Percentiles rank a stretch among this genome's conserved stretches.
These are phyloP conservation scores for Peniophora sp. DNA, from an alignment of 1,284 basidiomycete species.

Conservation along the genomic window DNA sequence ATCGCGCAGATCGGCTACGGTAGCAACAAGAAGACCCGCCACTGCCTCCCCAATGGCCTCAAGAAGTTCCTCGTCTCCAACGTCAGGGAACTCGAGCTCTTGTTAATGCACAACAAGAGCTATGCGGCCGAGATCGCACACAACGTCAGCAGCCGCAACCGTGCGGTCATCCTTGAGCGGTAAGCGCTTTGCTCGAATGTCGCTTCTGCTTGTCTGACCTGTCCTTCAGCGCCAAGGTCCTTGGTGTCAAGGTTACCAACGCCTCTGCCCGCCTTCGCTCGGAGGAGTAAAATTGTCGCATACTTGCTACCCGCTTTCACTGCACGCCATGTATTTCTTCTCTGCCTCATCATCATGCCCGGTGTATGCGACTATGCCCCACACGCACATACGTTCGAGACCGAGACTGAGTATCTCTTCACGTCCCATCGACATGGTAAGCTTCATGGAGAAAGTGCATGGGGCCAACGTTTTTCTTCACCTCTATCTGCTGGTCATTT, in stretches of 20 bases:
- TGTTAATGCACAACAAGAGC: conserved; percentile 97
- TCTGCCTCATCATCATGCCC: background rate
- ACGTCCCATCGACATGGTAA: too few species aligned
- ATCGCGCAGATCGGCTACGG: conserved; percentile 68
- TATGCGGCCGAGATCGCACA: conserved; percentile 97
- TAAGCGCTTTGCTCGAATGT: conserved; percentile 25
- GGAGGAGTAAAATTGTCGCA: conserved; percentile 71
- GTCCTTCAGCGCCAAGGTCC: conserved; percentile 63
- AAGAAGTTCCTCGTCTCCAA: conserved; percentile 95
- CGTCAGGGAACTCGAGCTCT: conserved; percentile 84
- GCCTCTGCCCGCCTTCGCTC: conserved; percentile 90
- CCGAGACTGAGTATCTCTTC: too few species aligned
- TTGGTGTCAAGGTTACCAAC: conserved; percentile 95
- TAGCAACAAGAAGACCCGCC: conserved; percentile 89
- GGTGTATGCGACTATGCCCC: background rate
- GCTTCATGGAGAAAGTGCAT: too few species aligned
- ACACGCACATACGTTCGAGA: too few species aligned
- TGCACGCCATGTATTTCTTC: conserved; percentile 7
- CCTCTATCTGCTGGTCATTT: too few species aligned
- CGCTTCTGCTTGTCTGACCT: conserved; percentile 4
- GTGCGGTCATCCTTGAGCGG: conserved; percentile 88
- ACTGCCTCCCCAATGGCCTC: conserved; percentile 89
- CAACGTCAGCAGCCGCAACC: conserved; percentile 96
- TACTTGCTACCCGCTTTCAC: conserved; percentile 4
- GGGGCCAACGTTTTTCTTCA: too few species aligned